These are phyloP conservation scores for Gomphus sp. DNA, from an alignment of 1,284 basidiomycete species.

Conservation along the genomic window DNA sequence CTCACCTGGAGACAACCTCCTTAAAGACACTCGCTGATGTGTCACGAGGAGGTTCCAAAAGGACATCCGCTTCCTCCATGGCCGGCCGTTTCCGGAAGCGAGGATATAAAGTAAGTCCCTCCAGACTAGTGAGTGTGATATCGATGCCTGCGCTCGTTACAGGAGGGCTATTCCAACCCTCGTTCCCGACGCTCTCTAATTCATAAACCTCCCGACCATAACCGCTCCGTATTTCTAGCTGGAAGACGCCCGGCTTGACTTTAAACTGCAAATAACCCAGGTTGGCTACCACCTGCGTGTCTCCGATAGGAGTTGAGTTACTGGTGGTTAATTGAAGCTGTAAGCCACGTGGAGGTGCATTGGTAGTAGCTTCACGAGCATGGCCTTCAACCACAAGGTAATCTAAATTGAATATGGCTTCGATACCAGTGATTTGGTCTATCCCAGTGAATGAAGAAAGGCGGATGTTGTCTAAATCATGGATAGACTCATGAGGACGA, in stretches of 20 bases:
- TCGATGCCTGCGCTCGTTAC: slow-evolving; percentile 59
- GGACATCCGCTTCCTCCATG: slow-evolving; percentile 75
- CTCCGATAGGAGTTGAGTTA: slow-evolving; percentile 50
- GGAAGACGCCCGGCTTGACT: slow-evolving; percentile 82
- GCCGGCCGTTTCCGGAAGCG: slow-evolving; percentile 62
- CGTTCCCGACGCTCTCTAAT: slow-evolving; percentile 75
- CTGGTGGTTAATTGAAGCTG: slow-evolving; percentile 69
- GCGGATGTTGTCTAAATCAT: slow-evolving; percentile 95
- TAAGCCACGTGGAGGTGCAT: slow-evolving; percentile 69
- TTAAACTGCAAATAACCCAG: slow-evolving; percentile 96
- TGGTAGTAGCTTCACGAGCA: slow-evolving; percentile 62
- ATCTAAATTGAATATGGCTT: slow-evolving; percentile 81
- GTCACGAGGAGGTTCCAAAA: slow-evolving; percentile 38
- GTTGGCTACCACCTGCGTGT: slow-evolving; percentile 89
- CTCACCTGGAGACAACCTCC: slow-evolving; percentile 42
- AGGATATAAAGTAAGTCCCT: slow-evolving; percentile 85
- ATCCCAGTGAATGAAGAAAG: slow-evolving; percentile 54
- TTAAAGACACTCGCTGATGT: slow-evolving; percentile 31
- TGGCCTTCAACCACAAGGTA: slow-evolving; percentile 93
- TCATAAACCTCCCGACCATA: slow-evolving; percentile 74
- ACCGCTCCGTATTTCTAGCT: slow-evolving; percentile 75
- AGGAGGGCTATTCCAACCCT: slow-evolving; percentile 73
- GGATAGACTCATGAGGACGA: slow-evolving; percentile 78
- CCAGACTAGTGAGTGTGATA: slow-evolving; percentile 78
- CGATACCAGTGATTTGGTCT: slow-evolving; percentile 50